phyloP scores from a whole-genome alignment of 176 grass and related monocot species.

The Typha latifolia region DNA sequence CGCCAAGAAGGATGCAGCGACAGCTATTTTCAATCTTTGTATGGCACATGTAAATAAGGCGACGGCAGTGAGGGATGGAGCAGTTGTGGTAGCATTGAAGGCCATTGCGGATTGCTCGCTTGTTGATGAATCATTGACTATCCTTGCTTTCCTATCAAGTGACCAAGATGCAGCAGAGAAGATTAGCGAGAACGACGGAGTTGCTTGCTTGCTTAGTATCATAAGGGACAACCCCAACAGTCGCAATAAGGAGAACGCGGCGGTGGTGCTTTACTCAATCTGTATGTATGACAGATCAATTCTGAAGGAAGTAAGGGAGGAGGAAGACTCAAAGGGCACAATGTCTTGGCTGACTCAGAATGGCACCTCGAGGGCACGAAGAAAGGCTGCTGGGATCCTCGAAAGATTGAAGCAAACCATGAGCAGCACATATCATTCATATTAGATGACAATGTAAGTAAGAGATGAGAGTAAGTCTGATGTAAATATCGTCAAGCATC shows the following conservation, averaged over 20 bases:
- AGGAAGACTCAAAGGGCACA: constrained; percentile 45
- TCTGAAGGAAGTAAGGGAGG: constrained; percentile 39
- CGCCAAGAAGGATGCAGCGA: constrained; percentile 66
- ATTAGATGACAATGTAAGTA: constrained; percentile 33
- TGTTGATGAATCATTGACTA: constrained; percentile 51
- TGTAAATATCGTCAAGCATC: constrained; percentile 30
- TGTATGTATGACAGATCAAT: constrained; percentile 49
- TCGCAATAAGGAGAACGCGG: constrained; percentile 73
- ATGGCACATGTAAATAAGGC: constrained; percentile 48
- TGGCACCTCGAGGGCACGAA: constrained; percentile 54
- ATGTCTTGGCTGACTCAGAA: constrained; percentile 39
- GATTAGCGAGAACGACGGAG: constrained; percentile 29
- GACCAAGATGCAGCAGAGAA: constrained; percentile 57
- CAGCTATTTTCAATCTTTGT: constrained; percentile 73
- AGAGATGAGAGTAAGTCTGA: constrained; percentile 17
- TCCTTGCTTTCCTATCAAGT: constrained; percentile 56
- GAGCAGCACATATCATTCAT: constrained; percentile 47
- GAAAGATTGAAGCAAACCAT: constrained; percentile 56
- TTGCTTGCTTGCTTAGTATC: constrained; percentile 37
- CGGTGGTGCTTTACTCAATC: constrained; percentile 45
- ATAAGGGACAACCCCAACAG: constrained; percentile 42
- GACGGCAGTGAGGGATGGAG: constrained; percentile 34
- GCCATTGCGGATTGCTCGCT: constrained; percentile 38
- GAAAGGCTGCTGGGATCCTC: constrained; percentile 49
- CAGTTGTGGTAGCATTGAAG: constrained; percentile 47